phyloP scores from a whole-genome alignment of 2,329 filamentous ascomycete species.

The Leptographium wingfieldii region DNA sequence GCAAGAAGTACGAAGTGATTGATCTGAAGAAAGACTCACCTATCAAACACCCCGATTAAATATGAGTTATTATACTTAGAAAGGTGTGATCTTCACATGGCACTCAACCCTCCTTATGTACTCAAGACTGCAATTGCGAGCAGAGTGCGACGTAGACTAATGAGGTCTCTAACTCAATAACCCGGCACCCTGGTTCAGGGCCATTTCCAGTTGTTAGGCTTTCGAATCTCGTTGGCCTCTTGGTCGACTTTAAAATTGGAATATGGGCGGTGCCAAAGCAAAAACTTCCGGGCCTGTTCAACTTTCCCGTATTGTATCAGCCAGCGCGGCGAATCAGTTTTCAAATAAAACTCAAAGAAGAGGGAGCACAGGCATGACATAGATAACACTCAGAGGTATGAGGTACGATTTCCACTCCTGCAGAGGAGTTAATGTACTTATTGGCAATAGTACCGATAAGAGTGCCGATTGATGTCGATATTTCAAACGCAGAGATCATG shows the following conservation, averaged over 20 bases:
- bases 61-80: too few relatives aligned
- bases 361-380: slow-evolving; percentile 24
- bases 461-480: slow-evolving; percentile 18
- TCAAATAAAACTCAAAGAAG: slow-evolving; percentile 23
- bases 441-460: slow-evolving; percentile 38
- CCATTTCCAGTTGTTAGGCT: slow-evolving; percentile 22
- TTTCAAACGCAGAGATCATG: slow-evolving; percentile 25
- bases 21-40: slow-evolving; percentile 20
- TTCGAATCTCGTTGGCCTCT: slow-evolving; percentile 26
- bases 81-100: slow-evolving; percentile 23
- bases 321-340: slow-evolving; percentile 29
- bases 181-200: slow-evolving; percentile 19
- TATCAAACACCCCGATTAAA: slow-evolving; percentile 29
- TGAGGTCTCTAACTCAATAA: slow-evolving; percentile 32
- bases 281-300: background rate
- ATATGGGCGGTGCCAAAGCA: slow-evolving; percentile 14
- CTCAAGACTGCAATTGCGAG: slow-evolving; percentile 34
- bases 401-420: slow-evolving; percentile 24
- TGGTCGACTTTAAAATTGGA: slow-evolving; percentile 17
- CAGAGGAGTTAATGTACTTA: slow-evolving; percentile 30
- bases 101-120: slow-evolving; percentile 39
- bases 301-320: slow-evolving; percentile 22
- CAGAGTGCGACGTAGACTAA: slow-evolving; percentile 37
- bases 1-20: background rate
- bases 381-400: slow-evolving; percentile 28